Percentiles rank a stretch among this genome's conserved stretches.
Evolutionary conservation across 495 filamentous ascomycete species (phyloP).

Genomic region (Bacidia rubella): DNA sequence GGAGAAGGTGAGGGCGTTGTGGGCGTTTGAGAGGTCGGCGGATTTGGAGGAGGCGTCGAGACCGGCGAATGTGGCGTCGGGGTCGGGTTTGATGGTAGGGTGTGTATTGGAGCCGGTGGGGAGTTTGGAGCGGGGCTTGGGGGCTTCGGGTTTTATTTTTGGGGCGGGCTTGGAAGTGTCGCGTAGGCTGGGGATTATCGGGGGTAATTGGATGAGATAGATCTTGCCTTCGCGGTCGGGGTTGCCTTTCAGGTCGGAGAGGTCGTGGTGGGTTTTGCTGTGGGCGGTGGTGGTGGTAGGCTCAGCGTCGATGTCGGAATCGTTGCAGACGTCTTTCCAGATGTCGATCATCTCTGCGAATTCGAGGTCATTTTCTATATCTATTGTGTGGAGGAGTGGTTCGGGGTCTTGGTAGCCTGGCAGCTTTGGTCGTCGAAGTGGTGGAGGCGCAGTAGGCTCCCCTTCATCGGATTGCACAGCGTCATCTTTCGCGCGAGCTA

Average conservation of each 20-base stretch:
- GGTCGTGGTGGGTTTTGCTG: background rate
- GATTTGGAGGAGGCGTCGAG: conserved; percentile 2
- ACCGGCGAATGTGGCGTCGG: conserved; percentile 10
- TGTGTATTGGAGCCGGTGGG: conserved; percentile 4
- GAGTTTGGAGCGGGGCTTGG: conserved; percentile 7
- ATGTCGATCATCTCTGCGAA: conserved; percentile 1
- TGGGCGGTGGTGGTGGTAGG: background rate
- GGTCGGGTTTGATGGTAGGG: conserved; percentile 18
- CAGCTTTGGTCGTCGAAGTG: background rate
- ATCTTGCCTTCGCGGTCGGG: conserved; percentile 26
- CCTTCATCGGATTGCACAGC: background rate
- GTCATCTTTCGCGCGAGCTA: background rate
- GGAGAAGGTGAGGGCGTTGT: conserved; percentile 26
- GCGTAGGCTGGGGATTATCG: conserved; percentile 37
- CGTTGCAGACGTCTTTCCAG: conserved; percentile 1
- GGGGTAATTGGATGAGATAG: conserved; percentile 44
- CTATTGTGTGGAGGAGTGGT: background rate
- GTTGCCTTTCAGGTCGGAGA: conserved; percentile 1
- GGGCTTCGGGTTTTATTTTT: conserved; percentile 7
- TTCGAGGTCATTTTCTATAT: conserved; percentile 6
- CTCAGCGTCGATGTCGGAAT: background rate
- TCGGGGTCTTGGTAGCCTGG: background rate
- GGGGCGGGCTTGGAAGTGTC: conserved; percentile 11
- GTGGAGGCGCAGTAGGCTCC: background rate
- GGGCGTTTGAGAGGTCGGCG: conserved; percentile 20